These are phyloP conservation scores for Aspergillus unguis DNA, from an alignment of 2,329 filamentous ascomycete species.

Conservation along the genomic window DNA sequence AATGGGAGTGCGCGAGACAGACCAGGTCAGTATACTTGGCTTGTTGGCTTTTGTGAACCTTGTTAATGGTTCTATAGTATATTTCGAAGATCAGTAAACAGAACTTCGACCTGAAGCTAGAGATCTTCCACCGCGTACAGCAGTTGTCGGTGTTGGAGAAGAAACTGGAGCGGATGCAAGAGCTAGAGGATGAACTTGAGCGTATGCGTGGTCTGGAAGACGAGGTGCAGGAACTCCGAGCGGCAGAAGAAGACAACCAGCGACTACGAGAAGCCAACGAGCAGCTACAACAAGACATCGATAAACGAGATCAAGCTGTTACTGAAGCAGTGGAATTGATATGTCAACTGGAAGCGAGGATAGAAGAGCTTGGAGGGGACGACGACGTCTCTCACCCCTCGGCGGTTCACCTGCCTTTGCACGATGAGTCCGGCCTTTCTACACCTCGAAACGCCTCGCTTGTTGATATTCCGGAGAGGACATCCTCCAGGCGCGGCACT, in stretches of 20 bases:
- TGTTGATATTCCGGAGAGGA: slow-evolving; percentile 40
- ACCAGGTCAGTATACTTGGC: slow-evolving; percentile 32
- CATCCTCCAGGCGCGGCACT: slow-evolving; percentile 34
- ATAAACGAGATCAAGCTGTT: slow-evolving; percentile 41
- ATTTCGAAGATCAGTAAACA: slow-evolving; percentile 44
- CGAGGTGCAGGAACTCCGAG: slow-evolving; percentile 38
- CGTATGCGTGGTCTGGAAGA: slow-evolving; percentile 30
- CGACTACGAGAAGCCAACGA: slow-evolving; percentile 38
- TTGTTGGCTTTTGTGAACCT: background rate
- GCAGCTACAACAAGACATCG: slow-evolving; percentile 35
- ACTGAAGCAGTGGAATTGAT: slow-evolving; percentile 44
- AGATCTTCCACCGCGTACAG: slow-evolving; percentile 40
- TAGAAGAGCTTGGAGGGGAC: slow-evolving; percentile 32
- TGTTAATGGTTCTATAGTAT: slow-evolving; percentile 32
- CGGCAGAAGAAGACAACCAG: slow-evolving; percentile 35
- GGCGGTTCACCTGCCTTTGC: slow-evolving; percentile 24
- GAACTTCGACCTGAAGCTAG: slow-evolving; percentile 44
- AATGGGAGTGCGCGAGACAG: slow-evolving; percentile 44
- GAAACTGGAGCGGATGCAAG: slow-evolving; percentile 37
- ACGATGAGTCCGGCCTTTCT: slow-evolving; percentile 24
- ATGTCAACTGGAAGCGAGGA: slow-evolving; percentile 41
- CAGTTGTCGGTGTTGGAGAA: slow-evolving; percentile 36
- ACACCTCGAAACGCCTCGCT: slow-evolving; percentile 27
- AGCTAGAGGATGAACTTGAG: slow-evolving; percentile 35
- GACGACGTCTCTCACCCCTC: slow-evolving; percentile 23